Evolutionary conservation across 2,329 filamentous ascomycete species (phyloP).

Genomic region (Cladosporium cucumerinum): DNA sequence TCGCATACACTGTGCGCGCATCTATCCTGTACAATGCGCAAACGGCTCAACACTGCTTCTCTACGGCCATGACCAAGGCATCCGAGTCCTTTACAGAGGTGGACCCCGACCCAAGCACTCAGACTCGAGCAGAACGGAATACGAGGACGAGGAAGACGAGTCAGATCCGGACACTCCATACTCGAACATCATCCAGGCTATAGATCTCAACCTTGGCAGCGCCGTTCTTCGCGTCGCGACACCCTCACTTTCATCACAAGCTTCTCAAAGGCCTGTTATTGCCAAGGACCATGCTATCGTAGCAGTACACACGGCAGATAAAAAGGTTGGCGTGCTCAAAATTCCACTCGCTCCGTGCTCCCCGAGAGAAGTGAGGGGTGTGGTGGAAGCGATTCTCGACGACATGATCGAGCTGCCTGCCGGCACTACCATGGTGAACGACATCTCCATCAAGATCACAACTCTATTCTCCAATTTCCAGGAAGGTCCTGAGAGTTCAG

Average conservation of each 20-base stretch:
- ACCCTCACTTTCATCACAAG: constrained; percentile 25
- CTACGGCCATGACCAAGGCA: constrained; percentile 57
- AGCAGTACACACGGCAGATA: constrained; percentile 55
- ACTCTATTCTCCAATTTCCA: not conserved
- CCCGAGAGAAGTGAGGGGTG: constrained; percentile 27
- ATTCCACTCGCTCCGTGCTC: constrained; percentile 53
- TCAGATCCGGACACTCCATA: constrained; percentile 56
- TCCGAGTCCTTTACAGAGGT: constrained; percentile 60
- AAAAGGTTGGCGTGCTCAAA: constrained; percentile 53
- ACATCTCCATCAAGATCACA: constrained; percentile 18
- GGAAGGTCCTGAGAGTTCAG: not conserved
- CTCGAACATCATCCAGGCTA: constrained; percentile 50
- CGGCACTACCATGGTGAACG: constrained; percentile 17
- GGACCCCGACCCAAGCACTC: constrained; percentile 39
- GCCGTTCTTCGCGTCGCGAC: constrained; percentile 54
- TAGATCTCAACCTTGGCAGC: constrained; percentile 54
- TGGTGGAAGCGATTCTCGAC: constrained; percentile 25
- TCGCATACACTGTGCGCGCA: constrained; percentile 53
- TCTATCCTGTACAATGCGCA: constrained; percentile 57
- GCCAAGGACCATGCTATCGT: constrained; percentile 42
- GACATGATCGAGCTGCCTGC: constrained; percentile 10
- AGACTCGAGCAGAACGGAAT: constrained; percentile 32
- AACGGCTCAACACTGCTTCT: constrained; percentile 62
- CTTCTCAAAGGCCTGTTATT: constrained; percentile 26
- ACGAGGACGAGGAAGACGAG: constrained; percentile 56